Evolutionary conservation across 2,329 filamentous ascomycete species (phyloP).

Genomic region (Ascochyta koolunga): DNA sequence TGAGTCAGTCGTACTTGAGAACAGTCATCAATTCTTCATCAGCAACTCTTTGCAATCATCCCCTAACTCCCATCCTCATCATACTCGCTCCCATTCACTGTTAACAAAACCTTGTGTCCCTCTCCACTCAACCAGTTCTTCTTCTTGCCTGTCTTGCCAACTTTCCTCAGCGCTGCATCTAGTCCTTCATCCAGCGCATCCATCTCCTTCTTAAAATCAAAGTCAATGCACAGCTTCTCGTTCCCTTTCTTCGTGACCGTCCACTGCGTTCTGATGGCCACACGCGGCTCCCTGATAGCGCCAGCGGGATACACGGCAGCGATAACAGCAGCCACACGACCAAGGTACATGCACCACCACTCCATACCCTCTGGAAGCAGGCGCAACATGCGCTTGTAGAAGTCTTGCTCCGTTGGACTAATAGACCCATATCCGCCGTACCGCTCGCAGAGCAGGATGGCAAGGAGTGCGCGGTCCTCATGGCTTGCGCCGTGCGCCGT

Average conservation of each 20-base stretch:
- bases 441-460: slow-evolving; percentile 72
- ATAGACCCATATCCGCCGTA: slow-evolving; percentile 68
- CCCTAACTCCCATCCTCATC: slow-evolving; percentile 18
- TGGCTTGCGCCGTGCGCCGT: slow-evolving; percentile 77
- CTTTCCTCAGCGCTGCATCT: slow-evolving; percentile 34
- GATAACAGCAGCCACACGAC: slow-evolving; percentile 64
- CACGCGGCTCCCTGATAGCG: slow-evolving; percentile 48
- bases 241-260: slow-evolving; percentile 34
- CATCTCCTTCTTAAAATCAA: slow-evolving; percentile 29
- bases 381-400: slow-evolving; percentile 59
- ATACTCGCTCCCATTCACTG: slow-evolving; percentile 35
- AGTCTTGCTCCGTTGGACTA: slow-evolving; percentile 62
- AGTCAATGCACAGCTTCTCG: slow-evolving; percentile 38
- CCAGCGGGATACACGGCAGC: slow-evolving; percentile 68
- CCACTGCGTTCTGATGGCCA: slow-evolving; percentile 36
- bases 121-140: slow-evolving; percentile 45
- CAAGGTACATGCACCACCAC: slow-evolving; percentile 72
- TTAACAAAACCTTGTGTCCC: slow-evolving; percentile 39
- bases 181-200: slow-evolving; percentile 44
- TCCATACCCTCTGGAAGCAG: slow-evolving; percentile 61
- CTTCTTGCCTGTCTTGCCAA: slow-evolving; percentile 49
- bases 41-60: neutral
- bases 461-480: slow-evolving; percentile 71
- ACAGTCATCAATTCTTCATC: neutral
- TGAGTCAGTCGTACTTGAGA: neutral